phyloP scores from a whole-genome alignment of 2,329 filamentous ascomycete genomes.

The Fusarium neocosmosporiellum region DNA sequence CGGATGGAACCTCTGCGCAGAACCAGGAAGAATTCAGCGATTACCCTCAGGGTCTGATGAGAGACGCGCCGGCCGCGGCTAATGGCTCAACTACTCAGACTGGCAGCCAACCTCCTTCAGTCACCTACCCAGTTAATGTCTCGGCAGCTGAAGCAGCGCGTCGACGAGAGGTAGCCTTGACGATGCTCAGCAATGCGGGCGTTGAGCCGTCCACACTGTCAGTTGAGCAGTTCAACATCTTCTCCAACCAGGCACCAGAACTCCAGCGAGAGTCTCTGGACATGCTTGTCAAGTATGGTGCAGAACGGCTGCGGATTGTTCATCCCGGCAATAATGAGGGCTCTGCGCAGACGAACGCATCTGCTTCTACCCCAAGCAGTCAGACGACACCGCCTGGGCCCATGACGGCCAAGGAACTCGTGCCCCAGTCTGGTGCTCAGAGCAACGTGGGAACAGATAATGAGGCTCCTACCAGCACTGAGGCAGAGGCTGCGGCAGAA shows the following conservation, averaged over 20 bases:
- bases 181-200: slow-evolving; percentile 57
- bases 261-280: slow-evolving; percentile 65
- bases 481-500: slow-evolving; percentile 3
- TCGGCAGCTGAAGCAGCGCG: slow-evolving; percentile 61
- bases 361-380: slow-evolving; percentile 38
- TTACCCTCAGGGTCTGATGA: slow-evolving; percentile 33
- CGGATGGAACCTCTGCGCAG: background rate
- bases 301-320: slow-evolving; percentile 67
- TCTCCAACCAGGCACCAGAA: slow-evolving; percentile 68
- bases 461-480: slow-evolving; percentile 1
- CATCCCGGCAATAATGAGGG: slow-evolving; percentile 58
- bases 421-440: slow-evolving; percentile 36
- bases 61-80: slow-evolving; percentile 3
- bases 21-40: slow-evolving; percentile 17
- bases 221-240: slow-evolving; percentile 67
- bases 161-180: slow-evolving; percentile 60
- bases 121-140: slow-evolving; percentile 47
- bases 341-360: slow-evolving; percentile 41
- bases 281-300: slow-evolving; percentile 68
- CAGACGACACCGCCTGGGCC: slow-evolving; percentile 39
- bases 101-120: slow-evolving; percentile 14
- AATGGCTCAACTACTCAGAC: slow-evolving; percentile 21
- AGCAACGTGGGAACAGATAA: slow-evolving; percentile 23
- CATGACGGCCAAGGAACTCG: slow-evolving; percentile 48
- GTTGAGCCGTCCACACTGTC: slow-evolving; percentile 66